Conservation (phyloP, 2,329 filamentous ascomycete species). For the Aspergillaceae sp. region DNA sequence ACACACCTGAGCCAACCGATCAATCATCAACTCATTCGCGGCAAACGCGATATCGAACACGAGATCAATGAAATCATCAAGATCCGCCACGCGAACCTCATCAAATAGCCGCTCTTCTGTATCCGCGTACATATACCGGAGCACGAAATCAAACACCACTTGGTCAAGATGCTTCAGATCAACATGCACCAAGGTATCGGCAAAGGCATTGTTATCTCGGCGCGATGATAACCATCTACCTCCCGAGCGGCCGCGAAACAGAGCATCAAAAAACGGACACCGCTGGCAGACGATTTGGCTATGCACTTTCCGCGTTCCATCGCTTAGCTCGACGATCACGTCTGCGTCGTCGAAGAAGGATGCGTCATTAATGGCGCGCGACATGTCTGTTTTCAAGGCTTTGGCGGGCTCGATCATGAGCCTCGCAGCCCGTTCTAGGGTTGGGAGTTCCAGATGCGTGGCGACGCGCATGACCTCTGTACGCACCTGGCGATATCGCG, state of each 20-base stretch:
- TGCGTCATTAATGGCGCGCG: constrained; percentile 57
- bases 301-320: constrained; percentile 62
- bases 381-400: constrained; percentile 62
- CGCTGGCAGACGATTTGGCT: constrained; percentile 70
- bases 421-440: constrained; percentile 68
- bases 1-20: constrained; percentile 80
- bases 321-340: constrained; percentile 66
- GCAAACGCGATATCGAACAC: constrained; percentile 82
- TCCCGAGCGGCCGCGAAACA: constrained; percentile 80
- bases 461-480: constrained; percentile 83
- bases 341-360: constrained; percentile 73
- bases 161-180: constrained; percentile 74
- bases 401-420: constrained; percentile 59
- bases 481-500: constrained; percentile 70
- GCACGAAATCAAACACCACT: constrained; percentile 66
- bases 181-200: constrained; percentile 51
- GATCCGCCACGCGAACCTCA: constrained; percentile 56
- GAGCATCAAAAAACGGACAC: constrained; percentile 83
- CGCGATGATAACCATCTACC: constrained; percentile 75
- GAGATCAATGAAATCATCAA: constrained; percentile 83
- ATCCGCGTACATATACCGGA: constrained; percentile 78
- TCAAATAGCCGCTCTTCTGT: constrained; percentile 74
- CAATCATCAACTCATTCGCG: constrained; percentile 92
- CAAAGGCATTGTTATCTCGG: constrained; percentile 34
- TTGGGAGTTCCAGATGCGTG: constrained; percentile 58